phyloP scores from a whole-genome alignment of 306 rosid genomes.

The Medicago arabica region DNA sequence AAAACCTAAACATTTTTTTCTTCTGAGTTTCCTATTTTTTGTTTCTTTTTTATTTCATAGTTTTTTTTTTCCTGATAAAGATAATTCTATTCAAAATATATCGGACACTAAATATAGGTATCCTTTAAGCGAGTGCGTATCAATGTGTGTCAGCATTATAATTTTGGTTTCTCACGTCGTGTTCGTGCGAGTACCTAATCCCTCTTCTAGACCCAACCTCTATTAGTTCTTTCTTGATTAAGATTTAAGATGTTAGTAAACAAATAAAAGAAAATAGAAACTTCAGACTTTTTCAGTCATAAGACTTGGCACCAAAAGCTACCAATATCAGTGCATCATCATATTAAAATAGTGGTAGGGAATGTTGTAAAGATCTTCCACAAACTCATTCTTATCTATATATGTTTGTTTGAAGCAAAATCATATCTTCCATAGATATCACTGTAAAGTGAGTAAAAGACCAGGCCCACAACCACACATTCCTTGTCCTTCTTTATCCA shows the following conservation, averaged over 20 bases:
- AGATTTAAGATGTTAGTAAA: constrained; percentile 6
- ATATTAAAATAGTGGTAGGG: constrained; percentile 37
- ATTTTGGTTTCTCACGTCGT: too few species aligned
- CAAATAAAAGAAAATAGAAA: not conserved
- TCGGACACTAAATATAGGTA: too few species aligned
- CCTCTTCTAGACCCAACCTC: too few species aligned
- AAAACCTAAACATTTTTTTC: too few species aligned
- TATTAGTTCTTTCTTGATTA: not conserved
- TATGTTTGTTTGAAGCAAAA: constrained; percentile 43
- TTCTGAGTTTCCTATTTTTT: too few species aligned
- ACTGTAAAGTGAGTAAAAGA: constrained; percentile 19
- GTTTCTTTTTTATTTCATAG: too few species aligned
- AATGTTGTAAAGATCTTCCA: constrained; percentile 40
- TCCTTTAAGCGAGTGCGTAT: too few species aligned
- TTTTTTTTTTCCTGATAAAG: too few species aligned
- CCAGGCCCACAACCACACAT: constrained; percentile 46
- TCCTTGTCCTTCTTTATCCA: constrained; percentile 17
- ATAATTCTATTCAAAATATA: too few species aligned
- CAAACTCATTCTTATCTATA: constrained; percentile 49
- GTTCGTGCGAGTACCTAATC: too few species aligned
- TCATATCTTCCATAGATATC: constrained; percentile 43
- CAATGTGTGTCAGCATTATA: too few species aligned
- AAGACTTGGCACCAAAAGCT: constrained; percentile 29
- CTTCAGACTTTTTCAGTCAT: not conserved
- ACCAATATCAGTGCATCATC: constrained; percentile 32